Evolutionary conservation across 495 filamentous ascomycete genomes (phyloP).

Genomic region (Viridothelium virens): DNA sequence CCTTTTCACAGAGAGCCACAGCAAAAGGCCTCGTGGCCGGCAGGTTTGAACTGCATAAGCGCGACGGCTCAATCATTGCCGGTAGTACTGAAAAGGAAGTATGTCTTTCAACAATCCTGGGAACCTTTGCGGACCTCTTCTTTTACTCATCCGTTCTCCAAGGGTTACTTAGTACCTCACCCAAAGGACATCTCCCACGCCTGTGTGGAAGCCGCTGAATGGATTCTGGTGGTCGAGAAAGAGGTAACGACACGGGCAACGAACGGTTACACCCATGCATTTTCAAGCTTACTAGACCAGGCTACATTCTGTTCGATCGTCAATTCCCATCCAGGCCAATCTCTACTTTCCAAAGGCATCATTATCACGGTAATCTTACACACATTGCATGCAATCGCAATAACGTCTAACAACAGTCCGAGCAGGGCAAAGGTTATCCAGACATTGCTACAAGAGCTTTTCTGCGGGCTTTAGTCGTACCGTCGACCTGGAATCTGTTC

Average conservation of each 20-base stretch:
- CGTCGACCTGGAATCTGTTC: conserved; percentile 24
- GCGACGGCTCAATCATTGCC: conserved; percentile 28
- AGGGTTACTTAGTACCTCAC: conserved; percentile 65
- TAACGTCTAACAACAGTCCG: conserved; percentile 3
- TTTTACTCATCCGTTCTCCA: neutral
- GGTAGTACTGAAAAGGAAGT: neutral
- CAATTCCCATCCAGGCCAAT: conserved; percentile 40
- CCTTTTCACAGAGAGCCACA: conserved; percentile 39
- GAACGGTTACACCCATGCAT: neutral
- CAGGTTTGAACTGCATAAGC: conserved; percentile 37
- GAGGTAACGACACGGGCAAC: conserved; percentile 50
- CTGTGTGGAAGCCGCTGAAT: conserved; percentile 47
- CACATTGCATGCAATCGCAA: neutral
- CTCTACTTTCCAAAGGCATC: conserved; percentile 46
- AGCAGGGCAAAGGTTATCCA: conserved; percentile 83
- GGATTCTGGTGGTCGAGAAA: conserved; percentile 88
- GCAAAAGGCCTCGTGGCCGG: conserved; percentile 67
- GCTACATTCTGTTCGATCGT: conserved; percentile 71
- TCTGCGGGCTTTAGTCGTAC: conserved; percentile 40
- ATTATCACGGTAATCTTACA: conserved; percentile 54
- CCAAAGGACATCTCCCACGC: conserved; percentile 46
- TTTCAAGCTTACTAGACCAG: conserved; percentile 36
- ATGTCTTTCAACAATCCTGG: neutral
- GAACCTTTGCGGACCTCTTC: neutral
- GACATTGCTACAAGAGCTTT: conserved; percentile 76